These are phyloP conservation scores for Teratosphaeria gauchensis DNA, from an alignment of 2,329 filamentous ascomycete species.

Conservation along the genomic window DNA sequence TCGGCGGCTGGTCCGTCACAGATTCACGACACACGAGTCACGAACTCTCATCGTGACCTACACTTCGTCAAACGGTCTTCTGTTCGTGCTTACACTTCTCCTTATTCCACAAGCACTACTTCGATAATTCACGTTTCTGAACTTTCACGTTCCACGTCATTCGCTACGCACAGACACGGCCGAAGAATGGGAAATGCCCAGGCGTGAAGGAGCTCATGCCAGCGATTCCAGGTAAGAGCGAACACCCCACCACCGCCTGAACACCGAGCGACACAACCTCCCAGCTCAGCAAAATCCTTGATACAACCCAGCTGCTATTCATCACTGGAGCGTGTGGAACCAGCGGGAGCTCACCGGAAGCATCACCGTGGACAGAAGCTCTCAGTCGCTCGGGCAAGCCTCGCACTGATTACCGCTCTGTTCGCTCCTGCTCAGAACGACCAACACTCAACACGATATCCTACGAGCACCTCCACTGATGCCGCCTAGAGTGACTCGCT, in stretches of 20 bases:
- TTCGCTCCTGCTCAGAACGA: background rate
- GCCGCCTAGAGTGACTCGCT: conserved; percentile 94
- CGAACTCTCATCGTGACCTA: background rate
- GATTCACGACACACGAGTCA: background rate
- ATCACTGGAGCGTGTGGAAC: background rate
- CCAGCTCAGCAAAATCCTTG: background rate
- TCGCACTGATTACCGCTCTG: background rate
- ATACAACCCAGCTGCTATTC: background rate
- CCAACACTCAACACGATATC: background rate
- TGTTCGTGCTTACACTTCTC: background rate
- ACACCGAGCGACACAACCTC: background rate
- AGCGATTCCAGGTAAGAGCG: background rate
- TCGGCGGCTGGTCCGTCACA: background rate
- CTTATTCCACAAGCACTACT: background rate
- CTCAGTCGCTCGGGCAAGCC: background rate
- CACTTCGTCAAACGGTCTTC: background rate
- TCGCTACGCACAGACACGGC: background rate
- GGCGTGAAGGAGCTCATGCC: background rate
- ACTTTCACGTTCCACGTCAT: background rate
- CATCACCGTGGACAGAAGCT: background rate
- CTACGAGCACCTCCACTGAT: conserved; percentile 49
- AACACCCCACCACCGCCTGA: background rate
- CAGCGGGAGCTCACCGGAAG: background rate
- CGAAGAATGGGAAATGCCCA: background rate
- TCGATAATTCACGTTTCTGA: background rate